Conservation (phyloP, 1,139 yeast genomes). For the Kodamaea suecica region DNA sequence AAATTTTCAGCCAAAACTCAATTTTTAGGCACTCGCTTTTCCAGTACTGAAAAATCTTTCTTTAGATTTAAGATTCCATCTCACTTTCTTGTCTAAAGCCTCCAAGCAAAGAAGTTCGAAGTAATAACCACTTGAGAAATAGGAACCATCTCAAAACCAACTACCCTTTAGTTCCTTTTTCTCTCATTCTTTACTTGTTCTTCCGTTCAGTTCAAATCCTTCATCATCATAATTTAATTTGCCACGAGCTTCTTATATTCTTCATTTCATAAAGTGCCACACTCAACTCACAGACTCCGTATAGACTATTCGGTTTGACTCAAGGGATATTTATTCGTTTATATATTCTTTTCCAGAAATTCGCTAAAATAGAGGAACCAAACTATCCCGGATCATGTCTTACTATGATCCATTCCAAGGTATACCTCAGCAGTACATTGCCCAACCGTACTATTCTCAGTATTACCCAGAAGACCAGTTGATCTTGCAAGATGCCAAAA, state of each 20-base stretch:
- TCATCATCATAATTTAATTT: background rate
- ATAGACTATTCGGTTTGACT: background rate
- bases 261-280: background rate
- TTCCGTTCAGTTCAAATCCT: slow-evolving; percentile 2
- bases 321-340: background rate
- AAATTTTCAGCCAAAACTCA: background rate
- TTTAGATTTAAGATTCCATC: background rate
- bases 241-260: background rate
- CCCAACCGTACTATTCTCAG: slow-evolving; percentile 36
- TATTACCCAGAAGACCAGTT: slow-evolving; percentile 23
- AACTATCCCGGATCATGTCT: slow-evolving; percentile 37
- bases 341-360: background rate
- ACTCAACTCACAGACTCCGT: background rate
- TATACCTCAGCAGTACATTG: slow-evolving; percentile 37
- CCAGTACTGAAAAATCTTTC: too few relatives aligned
- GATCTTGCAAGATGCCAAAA: slow-evolving; percentile 9
- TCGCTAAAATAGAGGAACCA: too few relatives aligned
- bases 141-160: background rate
- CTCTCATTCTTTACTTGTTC: slow-evolving; percentile 5
- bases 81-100: too few relatives aligned
- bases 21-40: too few relatives aligned
- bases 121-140: background rate
- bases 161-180: background rate
- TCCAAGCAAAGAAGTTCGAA: background rate
- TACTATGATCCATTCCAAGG: slow-evolving; percentile 47